Base-by-base conservation (phyloP, 768 basidiomycete genomes). In the Asterophora lycoperdoides region DNA sequence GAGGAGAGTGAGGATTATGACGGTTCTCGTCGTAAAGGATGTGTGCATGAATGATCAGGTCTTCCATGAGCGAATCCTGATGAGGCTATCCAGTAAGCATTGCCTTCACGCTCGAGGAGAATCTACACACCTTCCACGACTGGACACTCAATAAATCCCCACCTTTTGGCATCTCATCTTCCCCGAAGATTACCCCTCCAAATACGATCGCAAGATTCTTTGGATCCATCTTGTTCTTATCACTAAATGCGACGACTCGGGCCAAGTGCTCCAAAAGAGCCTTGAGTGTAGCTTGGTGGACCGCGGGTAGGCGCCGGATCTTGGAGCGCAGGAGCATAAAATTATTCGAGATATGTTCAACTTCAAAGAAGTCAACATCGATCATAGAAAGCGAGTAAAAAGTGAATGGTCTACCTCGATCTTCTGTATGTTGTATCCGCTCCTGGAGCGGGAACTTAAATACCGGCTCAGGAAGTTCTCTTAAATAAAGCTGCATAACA, bases 141-240 rank as follows among this genome's bases (percentile, higher is more conserved):
- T 87, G 83, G n/a, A 93, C 77, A 47, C 72, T 85, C 17, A 94
- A 68, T 14, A 93, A 73, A 61, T 93, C 89, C 0, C 78, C 81
- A 32, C 74, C 80, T 62, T 87, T 88, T 3, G 88, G 84, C 48
- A 92, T 75, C 53, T 94, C 90, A 53, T 96, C 93, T 64, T 94
- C 91, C 5, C 93, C 93, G 56, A 96, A 93, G 40, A 96, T 80
- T 18, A 92, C 90, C 8, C 83, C 75, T 15, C 87, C 86, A 68
- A 95, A 94, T 3, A 93, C 84, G 40, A 96, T 93, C 3, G 92
- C 89, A 18, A 96, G 71, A 61, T 95, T 96, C 72, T 86, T 92
- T 3, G 84, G 74, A 58, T 93, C 93, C 93, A 96, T 96, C 67
- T 94, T 95, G 63, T 94, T 96, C 62, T 78, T 83, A 20, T 84